Evolutionary conservation across 257 asterid genomes (phyloP), one percentile per base, ranked within the genome.

Genomic region (Linderniella brevidens): DNA sequence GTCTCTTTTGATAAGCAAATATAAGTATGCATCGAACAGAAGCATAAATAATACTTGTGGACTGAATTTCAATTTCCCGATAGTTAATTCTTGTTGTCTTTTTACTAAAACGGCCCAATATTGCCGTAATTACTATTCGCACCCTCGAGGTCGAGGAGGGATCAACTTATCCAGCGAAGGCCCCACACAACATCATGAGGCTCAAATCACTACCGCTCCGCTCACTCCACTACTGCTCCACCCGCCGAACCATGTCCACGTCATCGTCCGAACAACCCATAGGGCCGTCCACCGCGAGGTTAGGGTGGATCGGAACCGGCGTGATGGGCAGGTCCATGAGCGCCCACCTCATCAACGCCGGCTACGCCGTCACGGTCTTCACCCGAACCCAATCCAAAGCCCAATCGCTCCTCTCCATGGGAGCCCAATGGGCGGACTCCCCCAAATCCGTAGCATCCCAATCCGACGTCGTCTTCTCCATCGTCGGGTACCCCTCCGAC

Each of bases 311-410:
- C 35, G 94, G 93, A 29, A 86, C 92, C 29, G 95, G 95, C 52
- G 95, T 87, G 0, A 82, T 87, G 95, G 97, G 97, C 39, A 52
- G 72, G 2, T 82, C 93, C 51, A 86, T 82, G 97, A 82, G 97
- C 75, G 55, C 77, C 37, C 92, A 82, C 55, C 71, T 82, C 50
- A 73, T 87, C 73, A 79, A 77, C 38, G 95, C 86, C 69, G 95
- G 97, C 61, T 87, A 77, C 76, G 46, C 73, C 5, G 64, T 82
- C 66, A 79, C 87, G 10, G 52, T 86, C 63, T 82, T 67, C 76
- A 86, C 92, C 58, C 87, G 97, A 41, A 86, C 93, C 48, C 64
- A 53, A n/a, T 73, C 95, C 65, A 82, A 82, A 54, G 97, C 94
- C 46, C 77, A 79, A 18, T 38, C 86, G 17, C 65, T 86, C 1